These are phyloP conservation scores for Funneliformis geosporum DNA, from an alignment of 192 early-diverging fungal species.

Conservation along the genomic window DNA sequence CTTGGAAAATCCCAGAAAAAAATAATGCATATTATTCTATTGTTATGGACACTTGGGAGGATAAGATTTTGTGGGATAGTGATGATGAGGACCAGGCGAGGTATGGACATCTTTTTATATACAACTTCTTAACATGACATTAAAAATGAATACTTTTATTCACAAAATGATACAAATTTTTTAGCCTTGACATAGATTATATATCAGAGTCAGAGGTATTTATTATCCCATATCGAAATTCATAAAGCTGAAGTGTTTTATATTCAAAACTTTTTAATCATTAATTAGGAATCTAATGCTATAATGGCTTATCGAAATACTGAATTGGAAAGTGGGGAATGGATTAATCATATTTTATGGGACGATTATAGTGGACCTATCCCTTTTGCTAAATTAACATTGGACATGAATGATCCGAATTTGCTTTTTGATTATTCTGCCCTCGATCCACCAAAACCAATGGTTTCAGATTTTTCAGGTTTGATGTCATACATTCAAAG, in stretches of 20 bases:
- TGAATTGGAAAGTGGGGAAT: slow-evolving; percentile 65
- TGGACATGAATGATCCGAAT: slow-evolving; percentile 73
- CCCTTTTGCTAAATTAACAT: slow-evolving; percentile 55
- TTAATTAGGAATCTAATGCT: not conserved
- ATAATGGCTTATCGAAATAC: not conserved
- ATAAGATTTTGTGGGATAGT: slow-evolving; percentile 76
- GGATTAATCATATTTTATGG: slow-evolving; percentile 82
- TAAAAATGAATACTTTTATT: not conserved
- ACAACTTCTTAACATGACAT: not conserved
- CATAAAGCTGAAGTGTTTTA: not conserved
- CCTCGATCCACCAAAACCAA: slow-evolving; percentile 41
- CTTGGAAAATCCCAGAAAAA: slow-evolving; percentile 43
- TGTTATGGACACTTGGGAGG: slow-evolving; percentile 83
- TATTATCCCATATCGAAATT: not conserved
- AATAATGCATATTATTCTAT: slow-evolving; percentile 61
- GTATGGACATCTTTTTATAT: not conserved
- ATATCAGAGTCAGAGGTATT: not conserved
- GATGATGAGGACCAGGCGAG: slow-evolving; percentile 36
- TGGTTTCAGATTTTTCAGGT: not conserved
- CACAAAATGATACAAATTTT: not conserved
- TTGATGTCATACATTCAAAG: not conserved
- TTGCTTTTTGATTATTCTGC: slow-evolving; percentile 71
- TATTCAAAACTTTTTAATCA: not conserved
- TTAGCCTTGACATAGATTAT: not conserved
- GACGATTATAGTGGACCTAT: slow-evolving; percentile 61